Evolutionary conservation across 73 alveolate species (phyloP).

Genomic region (Tetrahymena malaccensis): DNA sequence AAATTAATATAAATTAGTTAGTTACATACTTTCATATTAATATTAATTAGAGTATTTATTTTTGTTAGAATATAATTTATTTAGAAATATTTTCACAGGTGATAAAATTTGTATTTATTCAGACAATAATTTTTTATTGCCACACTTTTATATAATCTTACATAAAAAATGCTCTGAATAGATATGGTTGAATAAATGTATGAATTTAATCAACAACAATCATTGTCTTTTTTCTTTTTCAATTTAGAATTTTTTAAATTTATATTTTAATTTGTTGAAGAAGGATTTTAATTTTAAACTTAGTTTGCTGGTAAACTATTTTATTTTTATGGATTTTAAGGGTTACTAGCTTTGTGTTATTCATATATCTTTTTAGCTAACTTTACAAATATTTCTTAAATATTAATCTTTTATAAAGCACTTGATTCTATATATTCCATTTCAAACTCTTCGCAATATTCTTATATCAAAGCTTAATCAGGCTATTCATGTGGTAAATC

Average conservation of each 20-base stretch:
- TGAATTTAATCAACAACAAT: background rate
- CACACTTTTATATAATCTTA: no score
- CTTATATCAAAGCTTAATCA: background rate
- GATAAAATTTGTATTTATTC: no score
- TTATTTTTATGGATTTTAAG: background rate
- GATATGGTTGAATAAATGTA: background rate
- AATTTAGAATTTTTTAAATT: background rate
- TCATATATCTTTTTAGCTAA: background rate
- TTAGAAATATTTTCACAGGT: no score
- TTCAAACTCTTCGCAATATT: background rate
- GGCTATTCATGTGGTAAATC: background rate
- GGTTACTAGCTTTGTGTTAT: background rate
- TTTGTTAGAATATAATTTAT: no score
- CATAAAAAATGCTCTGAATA: background rate
- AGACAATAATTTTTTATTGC: no score
- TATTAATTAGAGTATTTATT: no score
- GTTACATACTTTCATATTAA: no score
- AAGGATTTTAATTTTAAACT: background rate
- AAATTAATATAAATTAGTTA: no score
- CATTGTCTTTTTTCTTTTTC: background rate
- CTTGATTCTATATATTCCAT: background rate
- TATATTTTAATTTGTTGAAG: background rate
- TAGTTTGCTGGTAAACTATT: background rate
- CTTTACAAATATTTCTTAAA: background rate
- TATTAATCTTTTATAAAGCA: background rate